Percentiles rank a stretch among this genome's conserved stretches.
Evolutionary conservation across 202 grass and related monocot genomes (phyloP).

Genomic region (Setaria viridis): DNA sequence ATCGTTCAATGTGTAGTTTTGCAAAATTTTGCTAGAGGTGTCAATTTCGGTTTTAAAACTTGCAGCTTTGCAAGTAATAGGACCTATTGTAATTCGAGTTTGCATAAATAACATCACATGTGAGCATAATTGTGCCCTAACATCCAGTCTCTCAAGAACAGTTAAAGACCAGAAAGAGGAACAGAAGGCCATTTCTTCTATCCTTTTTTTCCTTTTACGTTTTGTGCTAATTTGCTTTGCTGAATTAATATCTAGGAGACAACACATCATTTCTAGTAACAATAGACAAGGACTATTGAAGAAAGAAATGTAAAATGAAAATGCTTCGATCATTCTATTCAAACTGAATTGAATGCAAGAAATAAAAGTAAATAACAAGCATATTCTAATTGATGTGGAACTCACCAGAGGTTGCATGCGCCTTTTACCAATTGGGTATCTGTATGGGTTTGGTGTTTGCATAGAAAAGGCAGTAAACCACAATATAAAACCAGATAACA

Average conservation of each 20-base stretch:
- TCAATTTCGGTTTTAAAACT: background rate
- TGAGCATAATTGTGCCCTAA: background rate
- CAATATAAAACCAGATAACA: slow-evolving; percentile 73
- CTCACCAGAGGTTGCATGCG: slow-evolving; percentile 88
- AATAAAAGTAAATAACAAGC: background rate
- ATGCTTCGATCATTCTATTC: background rate
- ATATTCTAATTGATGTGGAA: slow-evolving; percentile 12
- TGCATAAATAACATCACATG: slow-evolving; percentile 4
- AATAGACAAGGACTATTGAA: background rate
- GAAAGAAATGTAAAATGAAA: background rate
- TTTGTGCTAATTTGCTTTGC: background rate
- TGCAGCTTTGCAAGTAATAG: background rate
- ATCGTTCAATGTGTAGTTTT: background rate
- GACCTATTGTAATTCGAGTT: background rate
- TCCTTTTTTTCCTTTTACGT: background rate
- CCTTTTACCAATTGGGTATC: slow-evolving; percentile 83
- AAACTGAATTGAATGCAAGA: background rate
- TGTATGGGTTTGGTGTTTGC: slow-evolving; percentile 80
- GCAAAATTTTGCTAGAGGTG: background rate
- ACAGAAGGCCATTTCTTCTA: background rate
- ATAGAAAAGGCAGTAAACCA: slow-evolving; percentile 87
- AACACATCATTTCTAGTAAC: background rate
- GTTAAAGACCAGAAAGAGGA: background rate
- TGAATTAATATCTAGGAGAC: background rate
- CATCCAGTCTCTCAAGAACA: background rate